A percentile compares a stretch with the other conserved stretches of the same genome.
phyloP scores from a whole-genome alignment of 805 yeast species.

The Suhomyces sp. region DNA sequence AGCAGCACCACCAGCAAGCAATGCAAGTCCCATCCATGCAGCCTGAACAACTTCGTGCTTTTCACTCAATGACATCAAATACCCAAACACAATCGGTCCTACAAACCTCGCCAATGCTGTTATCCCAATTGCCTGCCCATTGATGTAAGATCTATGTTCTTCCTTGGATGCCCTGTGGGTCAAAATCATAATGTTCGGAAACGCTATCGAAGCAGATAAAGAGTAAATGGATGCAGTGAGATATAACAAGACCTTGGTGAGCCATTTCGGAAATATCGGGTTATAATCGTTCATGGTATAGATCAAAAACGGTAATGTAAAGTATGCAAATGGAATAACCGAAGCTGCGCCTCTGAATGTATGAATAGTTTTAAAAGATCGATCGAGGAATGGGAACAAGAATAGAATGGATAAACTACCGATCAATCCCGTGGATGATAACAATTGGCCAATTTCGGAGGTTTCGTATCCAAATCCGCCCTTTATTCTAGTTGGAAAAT shows the following conservation, averaged over 20 bases:
- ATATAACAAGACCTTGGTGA: constrained; percentile 27
- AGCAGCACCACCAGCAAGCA: constrained; percentile 27
- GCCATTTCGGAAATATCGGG: constrained; percentile 27
- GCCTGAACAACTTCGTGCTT: constrained; percentile 24
- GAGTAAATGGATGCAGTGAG: constrained; percentile 31
- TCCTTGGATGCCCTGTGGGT: constrained; percentile 36
- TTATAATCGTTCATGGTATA: constrained; percentile 32
- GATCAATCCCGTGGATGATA: constrained; percentile 36
- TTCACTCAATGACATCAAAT: constrained; percentile 35
- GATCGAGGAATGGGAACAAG: constrained; percentile 34
- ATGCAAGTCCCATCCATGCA: constrained; percentile 36
- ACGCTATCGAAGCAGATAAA: constrained; percentile 33
- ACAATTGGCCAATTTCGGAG: constrained; percentile 32
- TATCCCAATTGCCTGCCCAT: constrained; percentile 33
- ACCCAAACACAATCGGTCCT: constrained; percentile 36
- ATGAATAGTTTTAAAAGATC: constrained; percentile 28
- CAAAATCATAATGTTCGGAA: constrained; percentile 36
- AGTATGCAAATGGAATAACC: constrained; percentile 33
- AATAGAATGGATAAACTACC: constrained; percentile 33
- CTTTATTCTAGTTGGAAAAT: constrained; percentile 33
- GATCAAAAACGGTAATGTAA: constrained; percentile 28
- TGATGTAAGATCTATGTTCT: constrained; percentile 36
- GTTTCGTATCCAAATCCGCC: constrained; percentile 39
- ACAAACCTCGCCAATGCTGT: constrained; percentile 32
- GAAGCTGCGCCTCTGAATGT: constrained; percentile 32